A percentile compares a stretch with the other conserved stretches of the same genome.
Evolutionary conservation across 192 early-diverging fungal species (phyloP).

Genomic region (Endogone sp.): DNA sequence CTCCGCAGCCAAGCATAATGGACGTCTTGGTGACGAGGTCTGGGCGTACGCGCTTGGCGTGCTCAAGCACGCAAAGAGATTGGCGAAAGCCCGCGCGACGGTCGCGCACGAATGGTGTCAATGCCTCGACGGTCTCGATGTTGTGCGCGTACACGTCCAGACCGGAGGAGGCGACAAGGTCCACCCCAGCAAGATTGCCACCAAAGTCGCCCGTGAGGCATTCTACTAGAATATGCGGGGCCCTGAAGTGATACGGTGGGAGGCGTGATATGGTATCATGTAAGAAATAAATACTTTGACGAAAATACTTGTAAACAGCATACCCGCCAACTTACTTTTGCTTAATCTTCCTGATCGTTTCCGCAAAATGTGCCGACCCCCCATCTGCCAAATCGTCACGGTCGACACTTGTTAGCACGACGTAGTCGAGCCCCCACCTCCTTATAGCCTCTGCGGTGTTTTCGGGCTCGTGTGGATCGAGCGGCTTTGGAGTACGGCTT

Average conservation of each 20-base stretch:
- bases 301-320: too few species aligned
- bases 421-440: constrained; percentile 94
- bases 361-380: constrained; percentile 90
- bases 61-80: constrained; percentile 82
- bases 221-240: constrained; percentile 92
- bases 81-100: constrained; percentile 89
- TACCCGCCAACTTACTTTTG: constrained; percentile 51
- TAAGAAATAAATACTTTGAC: neutral
- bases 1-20: constrained; percentile 97
- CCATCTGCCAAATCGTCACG: constrained; percentile 92
- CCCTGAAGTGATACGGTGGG: constrained; percentile 45
- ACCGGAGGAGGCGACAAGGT: constrained; percentile 82
- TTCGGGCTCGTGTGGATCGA: constrained; percentile 89
- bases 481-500: constrained; percentile 72
- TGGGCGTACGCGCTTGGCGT: constrained; percentile 79
- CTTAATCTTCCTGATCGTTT: constrained; percentile 87
- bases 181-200: constrained; percentile 73
- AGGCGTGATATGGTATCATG: neutral
- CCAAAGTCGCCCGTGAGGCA: constrained; percentile 94
- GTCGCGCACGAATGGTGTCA: constrained; percentile 90
- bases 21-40: constrained; percentile 91
- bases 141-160: constrained; percentile 99
- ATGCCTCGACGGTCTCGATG: constrained; percentile 91
- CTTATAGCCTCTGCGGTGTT: constrained; percentile 90
- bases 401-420: constrained; percentile 97